Base-by-base conservation (phyloP, 164 flowering plant species). In the Vitis riparia region DNA sequence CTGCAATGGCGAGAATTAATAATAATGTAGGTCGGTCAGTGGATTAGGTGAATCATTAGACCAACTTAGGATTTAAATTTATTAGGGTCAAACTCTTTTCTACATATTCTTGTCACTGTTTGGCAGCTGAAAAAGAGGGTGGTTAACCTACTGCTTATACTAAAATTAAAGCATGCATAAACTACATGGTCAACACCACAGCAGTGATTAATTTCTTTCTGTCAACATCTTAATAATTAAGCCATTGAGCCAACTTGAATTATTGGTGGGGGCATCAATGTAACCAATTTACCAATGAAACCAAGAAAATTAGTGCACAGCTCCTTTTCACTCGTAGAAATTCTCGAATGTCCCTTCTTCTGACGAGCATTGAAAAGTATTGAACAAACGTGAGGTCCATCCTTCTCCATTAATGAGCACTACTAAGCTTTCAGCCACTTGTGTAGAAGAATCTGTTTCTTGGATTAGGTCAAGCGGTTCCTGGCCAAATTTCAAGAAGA, bases 171-270 rank as follows among this genome's bases (percentile, higher is more conserved):
- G 44, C 44, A 37, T 23, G 27, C 27, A 23, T 23, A 23, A 23
- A 23, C 44, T 37, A 0, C 44, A 37, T 37, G 44, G 44, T 37
- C 44, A 37, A 37, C 44, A 37, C 44, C 44, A 3, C 44, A 6
- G 44, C 44, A 37, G 44, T 37, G 44, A 37, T 37, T 37, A 37
- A 37, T 37, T 37, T 6, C 44, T 37, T 37, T 37, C 7, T 37
- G 44, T 37, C 44, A 37, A 37, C 63, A 60, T 32, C 63, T 9
- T 30, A 27, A 60, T 37, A 12, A 9, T 23, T 23, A 19, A 58
- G 62, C 14, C n/a, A 52, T 63, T 63, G 51, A 13, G 3, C 9
- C 11, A 60, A 13, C 14, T 62, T 63, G 66, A 63, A 63, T 63
- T 63, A 63, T 63, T 63, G 55, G 53, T 37, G 11, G 66, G 55